phyloP scores from a whole-genome alignment of 495 filamentous ascomycete genomes.

The Aspergillus panamensis region DNA sequence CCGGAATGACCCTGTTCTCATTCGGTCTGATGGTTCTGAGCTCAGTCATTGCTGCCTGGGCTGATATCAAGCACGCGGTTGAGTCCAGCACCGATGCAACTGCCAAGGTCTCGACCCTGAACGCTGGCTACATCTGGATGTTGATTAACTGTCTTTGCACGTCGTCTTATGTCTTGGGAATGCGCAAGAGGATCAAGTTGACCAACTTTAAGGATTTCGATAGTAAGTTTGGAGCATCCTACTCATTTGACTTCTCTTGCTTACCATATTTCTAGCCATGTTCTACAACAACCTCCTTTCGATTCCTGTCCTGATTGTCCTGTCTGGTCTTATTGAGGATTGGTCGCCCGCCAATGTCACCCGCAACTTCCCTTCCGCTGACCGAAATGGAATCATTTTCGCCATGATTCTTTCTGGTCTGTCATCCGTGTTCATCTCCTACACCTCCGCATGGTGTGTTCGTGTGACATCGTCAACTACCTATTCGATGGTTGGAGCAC shows the following conservation, averaged over 20 bases:
- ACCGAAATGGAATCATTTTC: conserved; percentile 69
- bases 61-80: conserved; percentile 89
- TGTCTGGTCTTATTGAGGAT: conserved; percentile 82
- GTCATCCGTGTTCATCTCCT: conserved; percentile 95
- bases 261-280: conserved; percentile 63
- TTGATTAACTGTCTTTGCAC: conserved; percentile 94
- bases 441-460: conserved; percentile 97
- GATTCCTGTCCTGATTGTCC: conserved; percentile 83
- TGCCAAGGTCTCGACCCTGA: conserved; percentile 78
- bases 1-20: conserved; percentile 81
- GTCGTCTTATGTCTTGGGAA: conserved; percentile 82
- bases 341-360: conserved; percentile 83
- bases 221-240: conserved; percentile 60
- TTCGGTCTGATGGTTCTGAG: conserved; percentile 98
- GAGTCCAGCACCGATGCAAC: conserved; percentile 59
- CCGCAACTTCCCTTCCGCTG: conserved; percentile 79
- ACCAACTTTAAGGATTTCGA: conserved; percentile 99
- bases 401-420: conserved; percentile 95
- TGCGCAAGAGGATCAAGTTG: conserved; percentile 98
- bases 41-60: conserved; percentile 94
- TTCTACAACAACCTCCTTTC: conserved; percentile 99
- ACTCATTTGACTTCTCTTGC: conserved; percentile 28
- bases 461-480: conserved; percentile 94
- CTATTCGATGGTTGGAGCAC: conserved; percentile 95
- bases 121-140: conserved; percentile 98